Percentiles rank a stretch among this genome's conserved stretches.
Evolutionary conservation across 805 yeast genomes (phyloP).

Genomic region (Grigorovia humatica): DNA sequence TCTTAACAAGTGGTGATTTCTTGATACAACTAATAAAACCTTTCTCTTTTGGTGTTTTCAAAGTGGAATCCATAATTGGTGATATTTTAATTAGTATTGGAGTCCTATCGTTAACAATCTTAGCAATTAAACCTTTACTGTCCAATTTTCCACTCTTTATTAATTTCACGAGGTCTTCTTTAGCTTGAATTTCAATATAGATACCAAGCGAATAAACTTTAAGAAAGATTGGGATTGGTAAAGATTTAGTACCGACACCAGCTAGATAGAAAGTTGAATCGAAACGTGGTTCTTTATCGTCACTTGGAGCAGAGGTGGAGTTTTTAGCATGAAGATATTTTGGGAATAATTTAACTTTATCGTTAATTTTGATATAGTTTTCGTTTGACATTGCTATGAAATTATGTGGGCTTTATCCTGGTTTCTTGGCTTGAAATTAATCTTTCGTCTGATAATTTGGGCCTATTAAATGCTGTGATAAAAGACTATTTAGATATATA

Average conservation of each 20-base stretch:
- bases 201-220: background rate
- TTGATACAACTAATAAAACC: background rate
- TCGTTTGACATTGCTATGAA: background rate
- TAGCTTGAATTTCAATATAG: background rate
- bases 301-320: background rate
- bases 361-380: background rate
- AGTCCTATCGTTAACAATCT: background rate
- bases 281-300: background rate
- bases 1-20: background rate
- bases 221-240: background rate
- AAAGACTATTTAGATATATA: too few relatives aligned
- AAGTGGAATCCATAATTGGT: background rate
- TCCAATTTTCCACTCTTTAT: background rate
- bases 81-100: background rate
- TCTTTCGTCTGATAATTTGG: too few relatives aligned
- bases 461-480: too few relatives aligned
- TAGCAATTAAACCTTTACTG: background rate
- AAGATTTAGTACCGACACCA: background rate
- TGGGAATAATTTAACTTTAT: background rate
- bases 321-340: background rate
- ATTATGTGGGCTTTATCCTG: too few relatives aligned
- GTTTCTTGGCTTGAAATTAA: too few relatives aligned
- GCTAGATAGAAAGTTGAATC: background rate
- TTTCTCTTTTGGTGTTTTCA: background rate
- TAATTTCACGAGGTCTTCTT: background rate